These are phyloP conservation scores for Penicillium flavigenum DNA, from an alignment of 495 filamentous ascomycete species.

Conservation along the genomic window DNA sequence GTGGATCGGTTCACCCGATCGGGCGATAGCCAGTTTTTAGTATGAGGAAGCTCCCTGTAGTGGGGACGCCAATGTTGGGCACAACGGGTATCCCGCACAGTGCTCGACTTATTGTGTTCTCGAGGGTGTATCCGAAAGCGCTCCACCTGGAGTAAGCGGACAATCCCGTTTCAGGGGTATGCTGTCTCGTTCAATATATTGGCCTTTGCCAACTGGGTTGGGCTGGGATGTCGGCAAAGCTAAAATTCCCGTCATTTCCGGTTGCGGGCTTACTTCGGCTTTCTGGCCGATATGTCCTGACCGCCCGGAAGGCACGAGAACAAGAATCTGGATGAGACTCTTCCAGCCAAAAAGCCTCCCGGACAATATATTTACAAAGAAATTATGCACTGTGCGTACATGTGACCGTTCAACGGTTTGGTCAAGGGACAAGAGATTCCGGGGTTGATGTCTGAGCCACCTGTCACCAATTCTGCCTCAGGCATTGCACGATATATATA, in stretches of 20 bases:
- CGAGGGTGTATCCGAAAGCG: slow-evolving; percentile 10
- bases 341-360: not conserved
- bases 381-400: not conserved
- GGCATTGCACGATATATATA: too few species aligned
- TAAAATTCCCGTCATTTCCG: slow-evolving; percentile 14
- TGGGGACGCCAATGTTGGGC: slow-evolving; percentile 14
- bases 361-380: not conserved
- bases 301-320: slow-evolving; percentile 6
- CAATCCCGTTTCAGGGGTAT: not conserved
- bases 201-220: not conserved
- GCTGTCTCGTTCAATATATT: not conserved
- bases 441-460: not conserved
- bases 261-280: slow-evolving; percentile 19
- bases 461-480: not conserved
- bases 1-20: not conserved
- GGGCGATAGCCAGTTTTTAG: slow-evolving; percentile 3
- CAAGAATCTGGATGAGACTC: not conserved
- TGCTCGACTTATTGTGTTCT: slow-evolving; percentile 11
- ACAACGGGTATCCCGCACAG: slow-evolving; percentile 9
- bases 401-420: not conserved
- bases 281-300: slow-evolving; percentile 18
- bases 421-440: not conserved
- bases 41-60: slow-evolving; percentile 6
- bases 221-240: slow-evolving; percentile 4
- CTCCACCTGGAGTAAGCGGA: slow-evolving; percentile 10